Base-by-base conservation (phyloP, 805 yeast genomes). In the Trichomonascus vanleenenianus region DNA sequence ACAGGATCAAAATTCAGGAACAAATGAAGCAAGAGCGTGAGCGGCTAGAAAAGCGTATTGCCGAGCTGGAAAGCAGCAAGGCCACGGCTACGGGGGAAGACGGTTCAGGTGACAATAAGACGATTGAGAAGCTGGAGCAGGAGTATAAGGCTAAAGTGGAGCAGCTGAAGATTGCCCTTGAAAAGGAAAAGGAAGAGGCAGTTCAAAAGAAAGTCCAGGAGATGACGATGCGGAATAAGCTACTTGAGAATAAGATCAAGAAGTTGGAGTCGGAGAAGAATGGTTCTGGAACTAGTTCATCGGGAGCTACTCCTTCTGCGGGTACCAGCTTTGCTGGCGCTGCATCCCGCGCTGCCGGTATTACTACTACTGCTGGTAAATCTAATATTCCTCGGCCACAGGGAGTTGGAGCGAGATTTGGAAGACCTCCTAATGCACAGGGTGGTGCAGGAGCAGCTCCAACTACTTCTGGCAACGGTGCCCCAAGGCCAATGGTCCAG, bases 1-100 rank as follows among this genome's bases (percentile, higher is more conserved):
- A 39, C 44, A 50, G 39, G 43, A 42, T 40, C 12, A 44, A 56
- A 22, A 49, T 56, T n/a, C 54, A 52, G 19, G 61, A 56, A 5
- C 45, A 19, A 30, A 7, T n/a, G 39, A 39, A 50, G 49, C 36
- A 36, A 30, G 41, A 16, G n/a, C 31, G 5, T 32, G 31, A 14
- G 39, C 18, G 10, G 27, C 44, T 18, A 39, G n/a, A 14, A 35
- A 7, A 9, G 18, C 36, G 15, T 3, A 22, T 22, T 22, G 40
- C 45, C 14, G 50, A 51, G 22, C 43, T 42, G 25, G 52, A 54
- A 39, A 39, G 22, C 18, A 39, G 25, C 4, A 27, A 39, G 18
- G 16, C 38, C 45, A 3, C 42, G 49, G 44, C 50, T 46, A 2
- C 11, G 15, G 41, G 31, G 7, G 32, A 39, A 16, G 38, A 6